These are phyloP conservation scores for Blastomyces percursus DNA, from an alignment of 2,329 filamentous ascomycete genomes.

Conservation along the genomic window DNA sequence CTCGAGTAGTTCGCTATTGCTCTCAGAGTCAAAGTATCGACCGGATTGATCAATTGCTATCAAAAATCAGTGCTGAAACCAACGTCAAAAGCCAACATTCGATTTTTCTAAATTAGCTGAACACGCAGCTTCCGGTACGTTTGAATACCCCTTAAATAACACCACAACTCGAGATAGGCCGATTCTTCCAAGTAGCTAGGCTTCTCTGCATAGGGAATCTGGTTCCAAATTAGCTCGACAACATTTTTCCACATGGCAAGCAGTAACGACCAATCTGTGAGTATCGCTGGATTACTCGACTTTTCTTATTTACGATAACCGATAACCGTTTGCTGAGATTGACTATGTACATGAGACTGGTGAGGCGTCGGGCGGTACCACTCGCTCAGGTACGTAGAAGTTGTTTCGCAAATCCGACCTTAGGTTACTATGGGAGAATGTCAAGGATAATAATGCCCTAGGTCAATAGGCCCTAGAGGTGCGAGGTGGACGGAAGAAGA, in stretches of 20 bases:
- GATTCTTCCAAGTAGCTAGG: background rate
- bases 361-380: background rate
- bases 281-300: background rate
- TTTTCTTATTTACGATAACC: background rate
- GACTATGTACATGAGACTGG: background rate
- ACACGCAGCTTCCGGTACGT: too few relatives aligned
- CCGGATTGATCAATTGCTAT: background rate
- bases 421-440: background rate
- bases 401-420: background rate
- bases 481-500: slow-evolving; percentile 12
- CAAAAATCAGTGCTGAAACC: background rate
- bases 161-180: background rate
- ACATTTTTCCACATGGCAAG: background rate
- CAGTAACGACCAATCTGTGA: background rate
- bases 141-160: background rate
- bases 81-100: background rate
- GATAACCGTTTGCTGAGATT: background rate
- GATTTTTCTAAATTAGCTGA: background rate
- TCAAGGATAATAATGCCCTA: background rate
- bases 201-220: background rate
- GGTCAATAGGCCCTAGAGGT: background rate
- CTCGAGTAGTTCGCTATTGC: background rate
- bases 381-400: background rate
- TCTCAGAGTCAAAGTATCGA: background rate
- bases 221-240: background rate